Evolutionary conservation across 1,284 basidiomycete genomes (phyloP), one percentile per base, ranked within the genome.

Genomic region (Ceratobasidium sp.): DNA sequence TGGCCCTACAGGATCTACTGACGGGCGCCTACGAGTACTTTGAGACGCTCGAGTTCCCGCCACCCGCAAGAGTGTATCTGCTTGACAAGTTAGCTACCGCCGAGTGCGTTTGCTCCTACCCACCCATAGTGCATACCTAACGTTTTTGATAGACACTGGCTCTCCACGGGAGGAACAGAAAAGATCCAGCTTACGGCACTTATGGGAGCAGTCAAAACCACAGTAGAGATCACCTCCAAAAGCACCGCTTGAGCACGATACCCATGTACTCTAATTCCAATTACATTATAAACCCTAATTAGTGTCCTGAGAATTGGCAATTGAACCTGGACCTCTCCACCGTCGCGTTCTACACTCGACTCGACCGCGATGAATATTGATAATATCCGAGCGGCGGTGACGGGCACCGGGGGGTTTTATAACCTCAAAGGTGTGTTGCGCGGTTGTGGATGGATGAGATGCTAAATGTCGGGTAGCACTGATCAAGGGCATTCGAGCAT

Each of bases 1-100:
- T 99, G 35, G 97, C 97, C 15, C 80, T 99, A 38, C 95, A 98
- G 76, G 97, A 99, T 80, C 84, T 99, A 64, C 88, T 99, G n/a
- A 86, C 87, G 25, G 96, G 96, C 32, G 88, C 96, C 32, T 98
- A 92, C 78, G 96, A 99, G 69, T 93, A 94, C 74, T 82, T 96
- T 38, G 88, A 93, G 74, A 91, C 87, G 0, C 85, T 98, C 68
- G 92, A 96, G 53, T 84, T 98, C 72, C 92, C 94, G 56, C 84
- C 90, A 5, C 86, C 91, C 70, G 90, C 92, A n/a, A 84, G 94
- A 53, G 87, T 96, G 57, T 98, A 96, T 76, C 84, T 99, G 8
- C 80, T 99, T 20, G 97, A 99, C 77, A 90, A 95, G 74, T 81
- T 94, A 35, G 94, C 93, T 47, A 91, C 89, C 43, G 93, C 89